Base-by-base conservation (phyloP, 768 basidiomycete species). In the Leccinellum luteum region DNA sequence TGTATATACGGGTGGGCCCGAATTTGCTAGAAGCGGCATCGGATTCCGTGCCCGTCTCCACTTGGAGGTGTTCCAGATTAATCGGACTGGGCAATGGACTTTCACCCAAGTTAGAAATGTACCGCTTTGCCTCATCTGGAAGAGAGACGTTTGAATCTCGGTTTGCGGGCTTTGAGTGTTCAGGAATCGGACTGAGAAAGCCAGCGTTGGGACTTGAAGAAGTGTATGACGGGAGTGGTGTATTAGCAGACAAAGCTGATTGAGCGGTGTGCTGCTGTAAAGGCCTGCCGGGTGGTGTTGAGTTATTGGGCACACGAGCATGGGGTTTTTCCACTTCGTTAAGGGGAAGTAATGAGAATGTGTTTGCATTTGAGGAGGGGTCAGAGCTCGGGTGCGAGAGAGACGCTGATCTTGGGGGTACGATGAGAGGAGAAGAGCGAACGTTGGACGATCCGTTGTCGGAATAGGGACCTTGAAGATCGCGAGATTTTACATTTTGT, bases 91-190 rank as follows among this genome's bases (percentile, higher is more conserved):
- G 73, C 8, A 75, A 66, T 3, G 89, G 85, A 5, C 84, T 86
- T 55, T 90, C 88, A 35, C 73, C 73, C 81, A 89, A 85, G 63
- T 80, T 83, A 35, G 83, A 78, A 55, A 90, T 86, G 65, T 89
- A 91, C 49, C 81, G 84, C 60, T 78, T 83, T 15, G 90, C 86
- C 69, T 92, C 91, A 54, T 91, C 89, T 1, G 90, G 87, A 35
- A 91, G 77, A 32, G 86, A 83, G 51, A 87, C 81, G 23, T 81
- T 80, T 9, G 88, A 90, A 51, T 86, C 86, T 54, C 86, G 81
- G n/a, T 82, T 81, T 17, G 76, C 62, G 6, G 74, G 68, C n/a
- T 69, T 69, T 21, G 72, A 69, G 59, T 67, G 66, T 66, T 76
- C 71, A 19, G 68, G 60, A 43, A 63, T 69, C 35, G 62, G 69